Evolutionary conservation across 257 asterid genomes (phyloP).

Genomic region (Fraxinus pennsylvanica): DNA sequence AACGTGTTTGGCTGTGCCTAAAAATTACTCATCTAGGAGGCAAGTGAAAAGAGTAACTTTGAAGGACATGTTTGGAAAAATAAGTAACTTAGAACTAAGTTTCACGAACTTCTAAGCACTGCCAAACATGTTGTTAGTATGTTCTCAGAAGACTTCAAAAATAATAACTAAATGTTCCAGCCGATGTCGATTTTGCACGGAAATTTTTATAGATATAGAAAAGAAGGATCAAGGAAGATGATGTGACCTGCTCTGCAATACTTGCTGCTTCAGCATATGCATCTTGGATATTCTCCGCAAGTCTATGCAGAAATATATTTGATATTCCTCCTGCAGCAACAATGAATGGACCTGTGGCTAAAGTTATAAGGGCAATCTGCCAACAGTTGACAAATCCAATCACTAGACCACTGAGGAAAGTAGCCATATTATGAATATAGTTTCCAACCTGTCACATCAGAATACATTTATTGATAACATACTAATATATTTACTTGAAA

Average conservation of each 20-base stretch:
- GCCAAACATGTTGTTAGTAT: background rate
- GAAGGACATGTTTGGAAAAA: background rate
- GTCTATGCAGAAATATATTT: slow-evolving; percentile 22
- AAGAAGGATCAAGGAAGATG: background rate
- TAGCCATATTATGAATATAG: slow-evolving; percentile 99
- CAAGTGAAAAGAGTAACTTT: background rate
- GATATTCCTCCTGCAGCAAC: slow-evolving; percentile 99
- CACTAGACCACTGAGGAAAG: slow-evolving; percentile 93
- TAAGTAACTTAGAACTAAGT: background rate
- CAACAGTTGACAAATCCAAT: slow-evolving; percentile 97
- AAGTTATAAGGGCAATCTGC: slow-evolving; percentile 96
- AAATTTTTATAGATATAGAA: background rate
- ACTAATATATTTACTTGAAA: slow-evolving; percentile 19
- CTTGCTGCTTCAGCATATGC: slow-evolving; percentile 36
- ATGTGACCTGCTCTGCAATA: background rate
- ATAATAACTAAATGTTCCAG: background rate
- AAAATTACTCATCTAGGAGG: background rate
- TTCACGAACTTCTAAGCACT: background rate
- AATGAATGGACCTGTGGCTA: slow-evolving; percentile 94
- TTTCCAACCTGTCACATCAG: slow-evolving; percentile 83
- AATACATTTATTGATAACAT: slow-evolving; percentile 24
- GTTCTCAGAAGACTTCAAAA: background rate
- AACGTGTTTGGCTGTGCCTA: background rate
- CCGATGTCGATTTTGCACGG: background rate
- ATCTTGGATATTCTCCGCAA: background rate